Evolutionary conservation across 129 eudicot genomes (phyloP).

Genomic region (Escallonia rubra): DNA sequence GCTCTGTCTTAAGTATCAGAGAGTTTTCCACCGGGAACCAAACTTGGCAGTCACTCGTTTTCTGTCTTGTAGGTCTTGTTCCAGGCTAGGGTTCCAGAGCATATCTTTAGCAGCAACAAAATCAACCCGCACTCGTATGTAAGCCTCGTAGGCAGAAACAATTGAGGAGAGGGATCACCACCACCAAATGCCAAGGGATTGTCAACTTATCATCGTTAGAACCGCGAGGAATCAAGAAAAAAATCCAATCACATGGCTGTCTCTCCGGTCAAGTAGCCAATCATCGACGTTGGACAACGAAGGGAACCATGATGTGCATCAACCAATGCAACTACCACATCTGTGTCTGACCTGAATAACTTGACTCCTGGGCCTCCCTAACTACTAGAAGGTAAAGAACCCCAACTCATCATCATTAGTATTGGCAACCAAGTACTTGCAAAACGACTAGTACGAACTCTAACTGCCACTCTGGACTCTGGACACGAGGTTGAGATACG

Average conservation of each 20-base stretch:
- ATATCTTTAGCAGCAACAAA: not conserved
- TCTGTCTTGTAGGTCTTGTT: too few relatives aligned
- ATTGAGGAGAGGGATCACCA: conserved; percentile 81
- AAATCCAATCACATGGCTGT: conserved; percentile 7
- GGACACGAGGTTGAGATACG: too few relatives aligned
- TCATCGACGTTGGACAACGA: conserved; percentile 3
- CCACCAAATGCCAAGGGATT: conserved; percentile 34
- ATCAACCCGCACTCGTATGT: conserved; percentile 41
- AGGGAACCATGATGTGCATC: conserved; percentile 17
- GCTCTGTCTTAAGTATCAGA: too few relatives aligned
- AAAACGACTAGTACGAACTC: too few relatives aligned
- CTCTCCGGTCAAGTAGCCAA: not conserved
- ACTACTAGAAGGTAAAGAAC: conserved; percentile 8
- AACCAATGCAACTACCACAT: conserved; percentile 11
- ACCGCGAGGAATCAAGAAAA: not conserved
- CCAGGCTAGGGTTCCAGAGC: too few relatives aligned
- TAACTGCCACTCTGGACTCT: too few relatives aligned
- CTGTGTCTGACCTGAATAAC: conserved; percentile 8
- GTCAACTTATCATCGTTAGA: conserved; percentile 7
- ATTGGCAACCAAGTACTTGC: conserved; percentile 9
- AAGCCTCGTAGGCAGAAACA: conserved; percentile 84
- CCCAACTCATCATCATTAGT: conserved; percentile 4
- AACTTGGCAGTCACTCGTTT: too few relatives aligned
- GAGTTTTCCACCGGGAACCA: too few relatives aligned
- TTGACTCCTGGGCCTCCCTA: conserved; percentile 17